Percentiles rank a stretch among this genome's conserved stretches.
These are phyloP conservation scores for Priceomyces castillae DNA, from an alignment of 805 yeast species.

Conservation along the genomic window DNA sequence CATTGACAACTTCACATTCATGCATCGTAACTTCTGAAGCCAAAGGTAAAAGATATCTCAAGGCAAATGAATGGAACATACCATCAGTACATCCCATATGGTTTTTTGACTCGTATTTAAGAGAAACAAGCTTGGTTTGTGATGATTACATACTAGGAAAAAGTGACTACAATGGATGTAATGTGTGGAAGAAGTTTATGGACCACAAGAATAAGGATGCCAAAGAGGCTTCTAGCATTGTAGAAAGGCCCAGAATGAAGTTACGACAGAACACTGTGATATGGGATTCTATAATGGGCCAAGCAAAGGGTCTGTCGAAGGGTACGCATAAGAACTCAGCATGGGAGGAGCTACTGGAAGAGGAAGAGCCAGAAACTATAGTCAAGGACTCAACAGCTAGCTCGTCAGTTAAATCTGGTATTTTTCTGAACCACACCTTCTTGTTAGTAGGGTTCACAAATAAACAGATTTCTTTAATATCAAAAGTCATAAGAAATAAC, in stretches of 20 bases:
- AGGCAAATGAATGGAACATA: conserved; percentile 52
- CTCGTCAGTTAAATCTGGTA: conserved; percentile 10
- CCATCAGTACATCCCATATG: conserved; percentile 53
- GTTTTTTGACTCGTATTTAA: conserved; percentile 43
- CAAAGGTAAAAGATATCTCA: conserved; percentile 50
- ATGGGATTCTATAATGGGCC: conserved; percentile 46
- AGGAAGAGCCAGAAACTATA: conserved; percentile 9
- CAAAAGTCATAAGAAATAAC: conserved; percentile 44
- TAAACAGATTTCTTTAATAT: conserved; percentile 36
- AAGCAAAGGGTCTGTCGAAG: conserved; percentile 13
- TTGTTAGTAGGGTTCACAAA: conserved; percentile 39
- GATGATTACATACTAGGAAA: conserved; percentile 34
- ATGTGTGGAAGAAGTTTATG: conserved; percentile 33
- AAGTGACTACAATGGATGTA: conserved; percentile 25
- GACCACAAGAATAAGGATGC: conserved; percentile 5
- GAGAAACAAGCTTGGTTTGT: conserved; percentile 43
- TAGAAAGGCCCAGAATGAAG: conserved; percentile 4
- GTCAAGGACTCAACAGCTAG: conserved; percentile 12
- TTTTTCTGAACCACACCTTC: conserved; percentile 47
- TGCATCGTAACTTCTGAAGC: conserved; percentile 50
- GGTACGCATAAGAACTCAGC: conserved; percentile 17
- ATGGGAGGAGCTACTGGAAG: conserved; percentile 23
- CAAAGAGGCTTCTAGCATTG: background rate
- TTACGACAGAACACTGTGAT: conserved; percentile 28
- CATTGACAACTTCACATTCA: conserved; percentile 44